Percentiles rank a stretch among this genome's conserved stretches.
Evolutionary conservation across 1,284 basidiomycete species (phyloP).

Genomic region (Spongiforma sp.): DNA sequence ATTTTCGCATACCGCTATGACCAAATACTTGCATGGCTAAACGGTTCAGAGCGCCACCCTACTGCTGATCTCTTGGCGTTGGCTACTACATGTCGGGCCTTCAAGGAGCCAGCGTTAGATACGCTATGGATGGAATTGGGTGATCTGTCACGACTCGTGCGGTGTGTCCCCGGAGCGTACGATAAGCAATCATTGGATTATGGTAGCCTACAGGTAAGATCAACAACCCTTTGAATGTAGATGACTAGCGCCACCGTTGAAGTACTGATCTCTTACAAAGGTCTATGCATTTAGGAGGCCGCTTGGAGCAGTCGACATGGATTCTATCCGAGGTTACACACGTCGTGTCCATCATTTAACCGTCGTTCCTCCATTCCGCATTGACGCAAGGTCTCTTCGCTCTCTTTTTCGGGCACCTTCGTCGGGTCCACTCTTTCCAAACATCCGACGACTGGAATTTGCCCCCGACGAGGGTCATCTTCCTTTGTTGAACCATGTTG

Average conservation of each 20-base stretch:
- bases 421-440: background rate
- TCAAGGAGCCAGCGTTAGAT: background rate
- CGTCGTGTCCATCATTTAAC: background rate
- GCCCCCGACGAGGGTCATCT: background rate
- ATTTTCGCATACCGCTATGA: background rate
- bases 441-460: background rate
- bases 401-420: background rate
- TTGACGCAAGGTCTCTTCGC: background rate
- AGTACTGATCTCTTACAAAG: background rate
- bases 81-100: background rate
- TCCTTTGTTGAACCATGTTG: background rate
- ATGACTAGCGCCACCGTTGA: too few relatives aligned
- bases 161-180: background rate
- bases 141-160: background rate
- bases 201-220: background rate
- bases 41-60: background rate
- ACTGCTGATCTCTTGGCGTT: background rate
- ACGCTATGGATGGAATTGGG: background rate
- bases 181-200: too few relatives aligned
- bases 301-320: background rate
- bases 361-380: background rate
- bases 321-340: background rate
- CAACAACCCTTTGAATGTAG: background rate
- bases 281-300: constrained; percentile 1
- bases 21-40: too few relatives aligned